These are phyloP conservation scores for Apiospora sp. DNA, from an alignment of 2,329 filamentous ascomycete genomes.

Conservation along the genomic window DNA sequence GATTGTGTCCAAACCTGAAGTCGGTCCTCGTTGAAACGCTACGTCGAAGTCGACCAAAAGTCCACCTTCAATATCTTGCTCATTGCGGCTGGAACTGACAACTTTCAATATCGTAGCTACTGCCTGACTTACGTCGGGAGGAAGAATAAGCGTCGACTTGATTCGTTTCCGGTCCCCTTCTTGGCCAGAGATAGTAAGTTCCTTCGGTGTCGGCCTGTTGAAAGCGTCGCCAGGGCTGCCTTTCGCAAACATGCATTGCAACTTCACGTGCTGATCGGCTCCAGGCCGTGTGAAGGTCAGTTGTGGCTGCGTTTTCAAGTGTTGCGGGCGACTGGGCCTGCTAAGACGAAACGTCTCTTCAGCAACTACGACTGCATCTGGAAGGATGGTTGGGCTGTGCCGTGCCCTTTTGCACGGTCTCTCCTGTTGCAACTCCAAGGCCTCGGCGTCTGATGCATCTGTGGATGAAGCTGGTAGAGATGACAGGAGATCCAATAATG, in stretches of 20 bases:
- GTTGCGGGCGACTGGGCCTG: conserved; percentile 16
- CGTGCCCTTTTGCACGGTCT: conserved; percentile 4
- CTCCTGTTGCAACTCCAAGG: not conserved
- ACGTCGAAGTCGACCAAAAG: conserved; percentile 47
- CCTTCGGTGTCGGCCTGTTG: not conserved
- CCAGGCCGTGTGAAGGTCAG: conserved; percentile 14
- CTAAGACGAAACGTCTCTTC: conserved; percentile 9
- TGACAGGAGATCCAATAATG: conserved; percentile 12
- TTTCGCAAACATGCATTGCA: not conserved
- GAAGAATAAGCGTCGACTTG: conserved; percentile 12
- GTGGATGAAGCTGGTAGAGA: not conserved
- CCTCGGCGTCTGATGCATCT: not conserved
- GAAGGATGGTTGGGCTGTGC: not conserved
- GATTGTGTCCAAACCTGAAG: conserved; percentile 38
- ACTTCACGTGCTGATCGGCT: conserved; percentile 14
- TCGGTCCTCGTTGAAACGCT: conserved; percentile 38
- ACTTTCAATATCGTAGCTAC: conserved; percentile 25
- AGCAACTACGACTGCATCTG: conserved; percentile 17
- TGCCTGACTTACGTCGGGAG: not conserved
- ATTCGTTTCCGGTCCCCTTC: not conserved
- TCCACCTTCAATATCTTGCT: conserved; percentile 30
- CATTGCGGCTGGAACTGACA: conserved; percentile 22
- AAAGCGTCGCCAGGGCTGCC: not conserved
- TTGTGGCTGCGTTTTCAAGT: conserved; percentile 20
- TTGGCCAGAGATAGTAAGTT: conserved; percentile 17